Base-by-base conservation (phyloP, 768 basidiomycete species). In the Russula sp. region DNA sequence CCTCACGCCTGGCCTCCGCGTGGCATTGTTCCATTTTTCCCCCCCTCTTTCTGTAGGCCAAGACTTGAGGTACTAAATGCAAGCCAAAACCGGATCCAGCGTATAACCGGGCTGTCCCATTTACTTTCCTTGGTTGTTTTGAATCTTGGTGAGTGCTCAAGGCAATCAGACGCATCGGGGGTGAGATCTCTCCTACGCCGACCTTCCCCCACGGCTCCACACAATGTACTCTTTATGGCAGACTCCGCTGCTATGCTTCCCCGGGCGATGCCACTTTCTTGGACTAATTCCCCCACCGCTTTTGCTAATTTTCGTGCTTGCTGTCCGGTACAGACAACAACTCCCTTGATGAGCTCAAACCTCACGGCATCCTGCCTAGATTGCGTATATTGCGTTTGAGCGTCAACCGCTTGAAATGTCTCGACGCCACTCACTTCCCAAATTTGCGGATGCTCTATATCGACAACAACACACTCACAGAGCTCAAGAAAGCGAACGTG, bases 361-460 rank as follows among this genome's bases (percentile, higher is more conserved):
- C 81, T 48, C 79, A 79, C 61, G 79, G 78, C 59, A 55, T 75
- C 45, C 83, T 94, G 82, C 73, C 80, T 36, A 82, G 81, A 66
- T 74, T 99, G 66, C 85, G 90, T n/a, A 86, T 92, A 51, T 82
- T 98, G 56, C 87, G 92, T 36, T 76, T 88, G 55, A 93, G 89
- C 77, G 82, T 84, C 70, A 99, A 99, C 75, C 80, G 83, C 42
- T 73, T 99, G 66, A 74, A 79, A 54, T 71, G 75, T 60, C 78
- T 99, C 59, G 79, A 92, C 69, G 68, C 77, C 14, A 79, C 78
- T 38, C 73, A 77, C 39, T 82, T 90, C 70, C 76, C 82, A 2
- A 86, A 84, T 72, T 75, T 98, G 69, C 84, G 93, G 66, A 96
- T 91, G 70, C 82, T 99, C 14, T 98, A 97, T 73, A 84, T 90